A percentile compares a stretch with the other conserved stretches of the same genome.
Evolutionary conservation across 2,329 filamentous ascomycete genomes (phyloP).

Genomic region (Cephalotrichum gorgonifer): DNA sequence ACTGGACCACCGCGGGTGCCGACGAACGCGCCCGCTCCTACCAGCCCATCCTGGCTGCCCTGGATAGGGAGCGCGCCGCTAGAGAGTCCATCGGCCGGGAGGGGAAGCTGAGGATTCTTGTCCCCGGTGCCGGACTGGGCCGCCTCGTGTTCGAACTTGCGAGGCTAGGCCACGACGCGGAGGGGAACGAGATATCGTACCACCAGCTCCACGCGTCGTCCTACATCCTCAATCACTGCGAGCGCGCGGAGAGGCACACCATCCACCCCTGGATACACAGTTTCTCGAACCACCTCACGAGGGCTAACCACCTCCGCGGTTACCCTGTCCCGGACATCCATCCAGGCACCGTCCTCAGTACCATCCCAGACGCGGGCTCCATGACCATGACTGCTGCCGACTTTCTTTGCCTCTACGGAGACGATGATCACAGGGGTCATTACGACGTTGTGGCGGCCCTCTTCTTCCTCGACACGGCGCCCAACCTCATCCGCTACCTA

Average conservation of each 20-base stretch:
- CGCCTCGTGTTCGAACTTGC: slow-evolving; percentile 84
- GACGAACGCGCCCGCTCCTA: slow-evolving; percentile 70
- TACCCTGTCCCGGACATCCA: slow-evolving; percentile 76
- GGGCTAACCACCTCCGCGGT: slow-evolving; percentile 63
- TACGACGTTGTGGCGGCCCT: slow-evolving; percentile 83
- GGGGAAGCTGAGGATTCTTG: slow-evolving; percentile 54
- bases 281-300: slow-evolving; percentile 74
- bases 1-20: slow-evolving; percentile 77
- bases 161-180: slow-evolving; percentile 58
- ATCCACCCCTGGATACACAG: slow-evolving; percentile 79
- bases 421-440: slow-evolving; percentile 43
- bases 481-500: slow-evolving; percentile 84
- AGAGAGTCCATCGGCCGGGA: no score
- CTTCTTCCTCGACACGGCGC: slow-evolving; percentile 96
- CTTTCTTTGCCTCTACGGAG: slow-evolving; percentile 76
- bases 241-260: slow-evolving; percentile 49
- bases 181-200: slow-evolving; percentile 95
- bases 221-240: slow-evolving; percentile 62
- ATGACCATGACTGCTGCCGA: slow-evolving; percentile 95
- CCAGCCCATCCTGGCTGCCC: slow-evolving; percentile 56
- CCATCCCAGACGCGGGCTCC: slow-evolving; percentile 32
- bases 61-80: slow-evolving; percentile 23
- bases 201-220: slow-evolving; percentile 86
- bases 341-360: slow-evolving; percentile 45
- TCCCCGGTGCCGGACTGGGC: slow-evolving; percentile 84